Base-by-base conservation (phyloP, 768 basidiomycete genomes). In the Stropharia rugosoannulata region DNA sequence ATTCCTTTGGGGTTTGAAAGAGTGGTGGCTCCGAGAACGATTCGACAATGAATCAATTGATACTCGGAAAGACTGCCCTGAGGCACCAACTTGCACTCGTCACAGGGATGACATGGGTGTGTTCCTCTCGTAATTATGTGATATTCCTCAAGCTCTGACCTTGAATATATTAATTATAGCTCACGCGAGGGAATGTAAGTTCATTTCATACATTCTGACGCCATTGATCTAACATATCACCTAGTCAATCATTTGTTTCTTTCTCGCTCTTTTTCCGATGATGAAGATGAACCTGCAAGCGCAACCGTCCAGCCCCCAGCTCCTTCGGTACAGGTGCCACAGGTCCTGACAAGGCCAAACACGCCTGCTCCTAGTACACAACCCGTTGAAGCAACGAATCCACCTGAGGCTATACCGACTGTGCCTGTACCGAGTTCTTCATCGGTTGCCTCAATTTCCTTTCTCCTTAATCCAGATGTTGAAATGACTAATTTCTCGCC, bases 11-110 rank as follows among this genome's bases (percentile, higher is more conserved):
- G 90, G 90, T 10, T 64, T 93, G 42, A 83, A 79, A 57, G 89
- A 86, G 38, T 93, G 90, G 90, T 93, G 91, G 90, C 72, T 92
- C 35, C 75, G 86, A 48, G 90, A 93, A 69, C 81, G 90, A 27
- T 32, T 32, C 9, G 7, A 7, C 29, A 32, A 32, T 32, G 29
- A 32, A 7, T 32, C 29, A 6, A 32, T 32, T 32, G 9, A 10
- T 32, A 32, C 5, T 32, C 29, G 29, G 7, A 32, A 32, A 32
- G 29, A 93, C 63, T 93, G 90, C 60, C 78, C 78, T 9, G 79
- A 87, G 6, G 87, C 87, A n/a, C 70, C 65, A 27, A 66, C 58
- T 11, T 93, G 90, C 64, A 61, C 63, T 37, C 79, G 74, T 53
- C 89, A 91, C 67, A 84, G 79, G 65, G 84, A 90, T 42, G 64